Evolutionary conservation across 352 stramenopile species (phyloP).

Genomic region (Chrysophaeum taylorii): DNA sequence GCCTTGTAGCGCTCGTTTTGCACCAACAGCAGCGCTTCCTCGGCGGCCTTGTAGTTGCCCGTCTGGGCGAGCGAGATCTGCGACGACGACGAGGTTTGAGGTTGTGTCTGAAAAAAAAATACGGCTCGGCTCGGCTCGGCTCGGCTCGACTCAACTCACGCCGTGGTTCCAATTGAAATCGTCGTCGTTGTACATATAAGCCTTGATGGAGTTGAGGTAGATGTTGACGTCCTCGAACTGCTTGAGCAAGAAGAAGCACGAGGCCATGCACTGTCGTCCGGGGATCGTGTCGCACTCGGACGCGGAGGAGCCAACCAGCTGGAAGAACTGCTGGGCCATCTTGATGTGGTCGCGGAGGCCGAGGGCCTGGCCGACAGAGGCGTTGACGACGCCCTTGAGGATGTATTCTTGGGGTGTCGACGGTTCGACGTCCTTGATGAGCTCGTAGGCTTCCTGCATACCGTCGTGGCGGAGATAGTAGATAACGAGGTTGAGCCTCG

Average conservation of each 20-base stretch:
- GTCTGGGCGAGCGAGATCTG: constrained; percentile 77
- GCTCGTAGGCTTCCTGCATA: constrained; percentile 79
- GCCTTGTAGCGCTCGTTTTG: constrained; percentile 77
- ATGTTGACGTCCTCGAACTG: constrained; percentile 94
- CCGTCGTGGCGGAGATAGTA: constrained; percentile 76
- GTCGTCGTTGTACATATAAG: constrained; percentile 85
- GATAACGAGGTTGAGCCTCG: constrained; percentile 85
- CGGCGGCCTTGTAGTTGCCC: constrained; percentile 76
- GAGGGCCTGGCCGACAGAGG: constrained; percentile 69
- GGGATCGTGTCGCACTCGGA: constrained; percentile 92
- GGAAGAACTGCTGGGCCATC: constrained; percentile 40
- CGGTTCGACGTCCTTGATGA: constrained; percentile 85
- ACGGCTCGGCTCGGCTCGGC: too few species aligned
- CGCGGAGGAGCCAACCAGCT: constrained; percentile 78
- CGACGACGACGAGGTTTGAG: too few species aligned
- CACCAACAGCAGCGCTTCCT: constrained; percentile 79
- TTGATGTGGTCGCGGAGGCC: constrained; percentile 21
- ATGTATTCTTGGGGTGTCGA: constrained; percentile 81
- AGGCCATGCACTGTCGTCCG: constrained; percentile 90
- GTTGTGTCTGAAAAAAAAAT: too few species aligned
- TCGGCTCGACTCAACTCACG: too few species aligned
- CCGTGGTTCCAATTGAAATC: constrained; percentile 97
- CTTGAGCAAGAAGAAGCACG: constrained; percentile 87
- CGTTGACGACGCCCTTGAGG: constrained; percentile 72
- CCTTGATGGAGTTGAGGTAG: constrained; percentile 89